Evolutionary conservation across 768 basidiomycete species (phyloP), one percentile per base, ranked within the genome.

Genomic region (Gymnopilus dilepis): DNA sequence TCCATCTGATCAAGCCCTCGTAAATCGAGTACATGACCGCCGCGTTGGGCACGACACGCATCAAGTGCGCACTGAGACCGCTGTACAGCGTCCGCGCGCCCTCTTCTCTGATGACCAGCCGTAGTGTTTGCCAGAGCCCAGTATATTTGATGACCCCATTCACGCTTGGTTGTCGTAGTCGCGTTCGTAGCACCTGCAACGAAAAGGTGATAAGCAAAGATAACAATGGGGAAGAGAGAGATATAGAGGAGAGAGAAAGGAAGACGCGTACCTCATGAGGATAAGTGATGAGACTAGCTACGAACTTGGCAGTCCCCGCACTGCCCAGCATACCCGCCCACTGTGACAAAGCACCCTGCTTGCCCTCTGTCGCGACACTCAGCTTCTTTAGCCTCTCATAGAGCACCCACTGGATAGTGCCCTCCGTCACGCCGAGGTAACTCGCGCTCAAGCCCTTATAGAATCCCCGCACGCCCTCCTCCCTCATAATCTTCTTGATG

Each of bases 21-120:
- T 98, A 98, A 70, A 97, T 95, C 62, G 88, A 88, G 77, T 90
- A 99, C 97, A 99, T 98, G 65, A 96, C 93, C 0, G 91, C 92
- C 0, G 97, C 97, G 67, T 99, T 99, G 6, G 97, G 97, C 3
- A 99, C 93, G 59, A 98, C 95, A 52, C 97, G 89, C 86, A 99
- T 90, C 59, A 99, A 82, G 73, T 99, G 97, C 0, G 97, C 95
- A 56, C 89, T 91, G 58, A 99, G 84, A 9, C 97, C 97, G 33
- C 94, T 91, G 68, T 99, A 99, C 19, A 99, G 73, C 4, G 91
- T 87, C 41, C 87, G 82, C 1, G 86, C 86, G 24, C 95, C 97
- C 72, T 99, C 97, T 73, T 99, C 97, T 3, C 85, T 86, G 40
- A 97, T 83, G 61, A 99, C 87, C 5, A 95, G 83, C 21, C 83